These are phyloP conservation scores for Rachicladosporium sp. DNA, from an alignment of 2,329 filamentous ascomycete genomes.

Conservation along the genomic window DNA sequence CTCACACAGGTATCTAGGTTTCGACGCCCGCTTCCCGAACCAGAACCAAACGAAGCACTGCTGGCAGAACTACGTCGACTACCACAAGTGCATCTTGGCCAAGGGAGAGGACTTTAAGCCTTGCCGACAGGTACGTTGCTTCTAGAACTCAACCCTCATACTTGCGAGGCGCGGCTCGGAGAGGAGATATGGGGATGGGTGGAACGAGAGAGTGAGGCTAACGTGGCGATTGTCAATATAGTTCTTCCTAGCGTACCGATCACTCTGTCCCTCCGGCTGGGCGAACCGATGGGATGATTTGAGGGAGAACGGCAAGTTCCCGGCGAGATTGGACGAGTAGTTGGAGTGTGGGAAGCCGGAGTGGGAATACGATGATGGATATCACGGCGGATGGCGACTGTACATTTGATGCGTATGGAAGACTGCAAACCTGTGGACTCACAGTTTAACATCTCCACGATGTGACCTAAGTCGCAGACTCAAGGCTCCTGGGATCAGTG, in stretches of 20 bases:
- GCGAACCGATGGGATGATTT: slow-evolving; percentile 93
- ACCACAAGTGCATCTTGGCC: slow-evolving; percentile 98
- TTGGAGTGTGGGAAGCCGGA: too few species aligned
- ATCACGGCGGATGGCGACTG: too few species aligned
- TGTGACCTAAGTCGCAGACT: too few species aligned
- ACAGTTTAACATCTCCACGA: too few species aligned
- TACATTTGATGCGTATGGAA: too few species aligned
- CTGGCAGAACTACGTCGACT: slow-evolving; percentile 99
- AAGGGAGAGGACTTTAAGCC: slow-evolving; percentile 98
- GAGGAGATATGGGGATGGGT: too few species aligned
- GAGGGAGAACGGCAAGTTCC: slow-evolving; percentile 54
- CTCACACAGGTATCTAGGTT: slow-evolving; percentile 47
- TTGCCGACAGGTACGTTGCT: slow-evolving; percentile 69
- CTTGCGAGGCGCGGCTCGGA: not conserved
- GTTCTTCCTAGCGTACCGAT: slow-evolving; percentile 96
- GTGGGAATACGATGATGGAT: too few species aligned
- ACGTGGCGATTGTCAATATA: slow-evolving; percentile 26
- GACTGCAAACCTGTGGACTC: too few species aligned
- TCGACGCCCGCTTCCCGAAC: slow-evolving; percentile 98
- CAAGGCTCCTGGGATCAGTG: too few species aligned
- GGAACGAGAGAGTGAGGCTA: too few species aligned
- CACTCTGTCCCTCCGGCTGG: slow-evolving; percentile 93
- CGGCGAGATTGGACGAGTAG: slow-evolving; percentile 36
- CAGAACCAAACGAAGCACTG: slow-evolving; percentile 98
- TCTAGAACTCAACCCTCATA: not conserved